Conservation (phyloP, 805 yeast species). For the Kazachstania bromeliacearum region DNA sequence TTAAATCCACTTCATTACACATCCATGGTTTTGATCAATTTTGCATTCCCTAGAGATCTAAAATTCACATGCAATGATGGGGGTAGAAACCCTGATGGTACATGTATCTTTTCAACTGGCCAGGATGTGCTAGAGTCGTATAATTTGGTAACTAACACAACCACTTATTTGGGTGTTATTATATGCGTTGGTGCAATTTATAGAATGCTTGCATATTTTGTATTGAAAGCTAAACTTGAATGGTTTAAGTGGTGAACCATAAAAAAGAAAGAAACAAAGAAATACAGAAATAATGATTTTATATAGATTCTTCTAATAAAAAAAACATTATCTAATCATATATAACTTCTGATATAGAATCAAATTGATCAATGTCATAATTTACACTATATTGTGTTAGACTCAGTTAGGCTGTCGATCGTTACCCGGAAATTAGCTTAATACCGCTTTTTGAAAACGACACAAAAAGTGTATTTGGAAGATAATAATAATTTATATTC, state of each 20-base stretch:
- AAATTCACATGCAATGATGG: slow-evolving; percentile 42
- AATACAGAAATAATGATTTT: too few species aligned
- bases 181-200: slow-evolving; percentile 24
- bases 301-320: too few species aligned
- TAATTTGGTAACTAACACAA: slow-evolving; percentile 33
- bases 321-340: too few species aligned
- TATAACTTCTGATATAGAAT: too few species aligned
- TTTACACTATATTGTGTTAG: too few species aligned
- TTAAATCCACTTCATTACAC: slow-evolving; percentile 71
- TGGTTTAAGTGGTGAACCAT: slow-evolving; percentile 19
- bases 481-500: too few species aligned
- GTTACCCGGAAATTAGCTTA: too few species aligned
- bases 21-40: slow-evolving; percentile 48
- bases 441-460: too few species aligned
- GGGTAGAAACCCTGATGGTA: slow-evolving; percentile 26
- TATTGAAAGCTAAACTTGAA: slow-evolving; percentile 22
- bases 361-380: too few species aligned
- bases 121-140: slow-evolving; percentile 46
- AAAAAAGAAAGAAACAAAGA: neutral
- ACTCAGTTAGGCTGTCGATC: too few species aligned
- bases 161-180: slow-evolving; percentile 30
- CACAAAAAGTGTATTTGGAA: too few species aligned
- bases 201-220: slow-evolving; percentile 17
- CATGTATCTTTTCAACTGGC: slow-evolving; percentile 47
- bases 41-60: slow-evolving; percentile 45